Base-by-base conservation (phyloP, 192 early-diverging fungal genomes). In the Piromyces finnis region DNA sequence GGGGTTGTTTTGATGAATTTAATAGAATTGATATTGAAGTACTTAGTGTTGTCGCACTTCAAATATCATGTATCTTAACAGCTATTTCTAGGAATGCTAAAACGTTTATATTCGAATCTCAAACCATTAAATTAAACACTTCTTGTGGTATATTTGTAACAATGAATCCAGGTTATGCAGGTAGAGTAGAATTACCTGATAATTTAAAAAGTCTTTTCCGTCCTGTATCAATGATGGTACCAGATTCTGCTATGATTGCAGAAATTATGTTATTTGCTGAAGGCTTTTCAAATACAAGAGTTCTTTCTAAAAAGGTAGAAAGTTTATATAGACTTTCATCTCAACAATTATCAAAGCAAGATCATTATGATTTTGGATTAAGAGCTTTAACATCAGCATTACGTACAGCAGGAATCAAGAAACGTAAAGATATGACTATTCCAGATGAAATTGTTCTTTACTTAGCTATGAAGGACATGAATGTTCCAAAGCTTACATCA, bases 281-380 rank as follows among this genome's bases (percentile, higher is more conserved):
- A 84, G 89, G 89, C 30, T 90, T 90, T 80, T 85, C 85, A 37
- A 80, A 82, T 12, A 88, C 85, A 29, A 87, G 86, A 82, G 84
- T 87, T 77, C 83, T 90, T 35, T 88, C 87, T 15, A 82, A 85
- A 78, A 90, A 90, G 83, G 86, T 90, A 12, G 89, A 89, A 17
- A 86, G 88, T 14, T 85, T 90, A 5, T 90, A 87, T 79, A 84
- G 84, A 5, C 81, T 90, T 2, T 90, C 87, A 82, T 88, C 87
- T 78, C 88, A 90, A 81, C 83, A 89, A 27, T 79, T 90, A 15
- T 87, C 87, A 2, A 68, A 87, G 78, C 51, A 68, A 68, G 84
- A 87, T 81, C 89, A 90, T 51, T 90, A 90, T 79, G 89, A 90
- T 77, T 90, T 88, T 87, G 89, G 89, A 36, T 79, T 90, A 29